phyloP scores from a whole-genome alignment of 768 basidiomycete species.

The Psilocybe cubensis region DNA sequence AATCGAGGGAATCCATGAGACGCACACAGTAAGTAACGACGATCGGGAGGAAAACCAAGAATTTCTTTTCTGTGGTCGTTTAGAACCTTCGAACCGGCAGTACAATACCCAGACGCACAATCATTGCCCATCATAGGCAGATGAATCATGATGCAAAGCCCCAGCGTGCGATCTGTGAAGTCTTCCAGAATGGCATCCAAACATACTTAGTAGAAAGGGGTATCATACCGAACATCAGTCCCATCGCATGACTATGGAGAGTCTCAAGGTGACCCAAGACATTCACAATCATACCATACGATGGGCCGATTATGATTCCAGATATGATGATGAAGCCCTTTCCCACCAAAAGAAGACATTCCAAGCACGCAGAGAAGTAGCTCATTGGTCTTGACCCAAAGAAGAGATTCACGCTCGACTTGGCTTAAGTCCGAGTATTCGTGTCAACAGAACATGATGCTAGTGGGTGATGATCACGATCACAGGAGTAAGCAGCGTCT shows the following conservation, averaged over 20 bases:
- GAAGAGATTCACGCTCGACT: neutral
- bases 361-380: neutral
- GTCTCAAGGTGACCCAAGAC: neutral
- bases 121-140: neutral
- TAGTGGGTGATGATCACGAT: neutral
- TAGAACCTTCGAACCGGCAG: neutral
- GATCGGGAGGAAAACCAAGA: neutral
- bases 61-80: neutral
- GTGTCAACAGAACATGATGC: neutral
- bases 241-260: too few relatives aligned
- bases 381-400: neutral
- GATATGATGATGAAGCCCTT: neutral
- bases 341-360: neutral
- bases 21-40: neutral
- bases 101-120: neutral
- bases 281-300: neutral
- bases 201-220: too few relatives aligned
- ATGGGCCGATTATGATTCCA: too few relatives aligned
- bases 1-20: constrained; percentile 6
- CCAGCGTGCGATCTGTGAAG: neutral
- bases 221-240: too few relatives aligned
- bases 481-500: neutral
- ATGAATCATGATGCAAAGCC: neutral
- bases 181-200: too few relatives aligned
- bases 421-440: neutral